Percentiles rank a stretch among this genome's conserved stretches.
Conservation (phyloP, 225 moss, liverwort and hornwort species). For the Ulota crispa region DNA sequence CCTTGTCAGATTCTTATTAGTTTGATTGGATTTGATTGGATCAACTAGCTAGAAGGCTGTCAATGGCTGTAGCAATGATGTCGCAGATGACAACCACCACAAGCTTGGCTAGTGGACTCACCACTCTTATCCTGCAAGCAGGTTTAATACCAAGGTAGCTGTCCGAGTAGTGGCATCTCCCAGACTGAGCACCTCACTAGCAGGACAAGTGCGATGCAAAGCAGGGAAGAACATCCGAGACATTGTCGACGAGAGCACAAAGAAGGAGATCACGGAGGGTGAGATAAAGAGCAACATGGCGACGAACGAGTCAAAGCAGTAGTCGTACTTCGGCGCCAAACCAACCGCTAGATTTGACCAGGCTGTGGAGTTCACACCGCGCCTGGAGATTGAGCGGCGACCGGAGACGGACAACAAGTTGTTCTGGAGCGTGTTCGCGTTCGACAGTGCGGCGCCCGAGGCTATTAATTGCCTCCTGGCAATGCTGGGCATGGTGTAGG, state of each 20-base stretch:
- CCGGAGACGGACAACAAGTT: too few species aligned
- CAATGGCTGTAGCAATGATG: constrained; percentile 22
- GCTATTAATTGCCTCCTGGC: too few species aligned
- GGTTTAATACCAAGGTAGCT: background rate
- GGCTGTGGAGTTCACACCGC: constrained; percentile 32
- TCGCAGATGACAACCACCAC: constrained; percentile 22
- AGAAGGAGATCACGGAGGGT: constrained; percentile 30
- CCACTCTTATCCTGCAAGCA: background rate
- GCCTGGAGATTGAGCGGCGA: constrained; percentile 38
- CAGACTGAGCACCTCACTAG: constrained; percentile 17
- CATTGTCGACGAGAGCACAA: constrained; percentile 15
- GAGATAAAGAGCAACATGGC: constrained; percentile 28
- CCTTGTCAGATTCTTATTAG: background rate
- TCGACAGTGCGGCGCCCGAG: too few species aligned
- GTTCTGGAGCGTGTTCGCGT: too few species aligned
- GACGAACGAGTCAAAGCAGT: constrained; percentile 36
- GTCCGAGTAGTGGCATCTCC: background rate
- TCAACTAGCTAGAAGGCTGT: background rate
- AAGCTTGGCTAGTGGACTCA: background rate
- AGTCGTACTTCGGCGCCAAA: constrained; percentile 33
- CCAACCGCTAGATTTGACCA: constrained; percentile 28
- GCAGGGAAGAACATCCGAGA: constrained; percentile 15
- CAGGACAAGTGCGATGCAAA: constrained; percentile 32
- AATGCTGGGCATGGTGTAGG: constrained; percentile 37
- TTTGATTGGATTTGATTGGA: background rate